These are phyloP conservation scores for Cruciata laevipes DNA, from an alignment of 257 asterid genomes.

Conservation along the genomic window DNA sequence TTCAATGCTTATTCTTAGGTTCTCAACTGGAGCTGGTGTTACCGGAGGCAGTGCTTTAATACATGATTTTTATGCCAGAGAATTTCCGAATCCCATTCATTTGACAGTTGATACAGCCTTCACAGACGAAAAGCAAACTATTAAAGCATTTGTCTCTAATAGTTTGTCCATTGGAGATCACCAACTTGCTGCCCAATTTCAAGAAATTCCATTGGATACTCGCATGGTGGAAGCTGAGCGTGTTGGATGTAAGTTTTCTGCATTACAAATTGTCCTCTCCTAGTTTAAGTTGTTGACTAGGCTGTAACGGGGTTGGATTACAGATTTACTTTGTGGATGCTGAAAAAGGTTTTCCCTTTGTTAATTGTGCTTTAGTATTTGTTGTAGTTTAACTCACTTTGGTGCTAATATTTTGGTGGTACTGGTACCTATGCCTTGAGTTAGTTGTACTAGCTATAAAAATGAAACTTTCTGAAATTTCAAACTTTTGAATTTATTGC, in stretches of 20 bases:
- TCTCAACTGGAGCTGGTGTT: slow-evolving; percentile 79
- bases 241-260: slow-evolving; percentile 68
- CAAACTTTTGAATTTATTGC: neutral
- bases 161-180: slow-evolving; percentile 78
- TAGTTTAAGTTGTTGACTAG: neutral
- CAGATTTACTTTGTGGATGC: neutral
- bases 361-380: neutral
- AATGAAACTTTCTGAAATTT: neutral
- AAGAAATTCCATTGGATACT: slow-evolving; percentile 79
- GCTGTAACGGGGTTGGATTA: neutral
- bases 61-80: slow-evolving; percentile 71
- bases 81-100: slow-evolving; percentile 68
- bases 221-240: slow-evolving; percentile 91
- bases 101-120: slow-evolving; percentile 78
- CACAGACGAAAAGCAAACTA: slow-evolving; percentile 42
- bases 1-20: slow-evolving; percentile 37
- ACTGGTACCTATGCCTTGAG: neutral
- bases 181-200: slow-evolving; percentile 90
- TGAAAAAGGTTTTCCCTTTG: neutral
- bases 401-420: neutral
- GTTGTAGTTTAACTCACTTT: neutral
- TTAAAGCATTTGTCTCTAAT: slow-evolving; percentile 55
- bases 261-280: neutral
- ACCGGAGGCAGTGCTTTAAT: slow-evolving; percentile 74
- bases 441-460: neutral